phyloP scores from a whole-genome alignment of 441 rosid species.

The Aquilaria agallochum region DNA sequence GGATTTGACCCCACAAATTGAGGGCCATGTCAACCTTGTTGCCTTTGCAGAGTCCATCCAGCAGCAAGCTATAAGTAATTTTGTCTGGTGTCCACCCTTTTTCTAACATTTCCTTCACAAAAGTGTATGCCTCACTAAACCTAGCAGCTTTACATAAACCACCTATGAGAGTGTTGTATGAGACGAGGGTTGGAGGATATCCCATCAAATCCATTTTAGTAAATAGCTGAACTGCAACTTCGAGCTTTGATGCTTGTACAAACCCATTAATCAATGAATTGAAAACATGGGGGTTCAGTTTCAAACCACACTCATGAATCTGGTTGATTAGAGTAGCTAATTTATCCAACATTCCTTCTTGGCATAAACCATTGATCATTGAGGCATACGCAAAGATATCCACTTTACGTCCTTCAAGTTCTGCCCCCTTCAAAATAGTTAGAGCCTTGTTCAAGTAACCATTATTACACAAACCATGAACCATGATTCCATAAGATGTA shows the following conservation, averaged over 20 bases:
- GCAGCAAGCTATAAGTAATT: conserved; percentile 70
- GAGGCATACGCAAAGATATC: conserved; percentile 70
- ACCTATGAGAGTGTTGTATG: conserved; percentile 64
- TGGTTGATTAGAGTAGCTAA: conserved; percentile 44
- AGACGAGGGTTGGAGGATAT: conserved; percentile 47
- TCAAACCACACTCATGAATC: conserved; percentile 40
- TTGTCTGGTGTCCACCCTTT: conserved; percentile 65
- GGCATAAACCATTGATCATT: conserved; percentile 65
- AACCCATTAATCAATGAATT: conserved; percentile 66
- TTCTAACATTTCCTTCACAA: conserved; percentile 76
- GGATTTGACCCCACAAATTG: conserved; percentile 57
- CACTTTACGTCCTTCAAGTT: conserved; percentile 35
- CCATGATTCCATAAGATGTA: conserved; percentile 57
- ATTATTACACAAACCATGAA: conserved; percentile 81
- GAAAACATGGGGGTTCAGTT: conserved; percentile 48
- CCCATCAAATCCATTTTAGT: conserved; percentile 50
- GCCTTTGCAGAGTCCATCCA: conserved; percentile 71
- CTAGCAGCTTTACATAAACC: conserved; percentile 78
- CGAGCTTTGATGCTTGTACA: conserved; percentile 54
- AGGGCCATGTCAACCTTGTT: conserved; percentile 65
- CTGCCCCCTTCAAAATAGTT: conserved; percentile 51
- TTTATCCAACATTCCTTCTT: conserved; percentile 66
- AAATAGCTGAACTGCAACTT: conserved; percentile 50
- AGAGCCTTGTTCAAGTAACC: conserved; percentile 74
- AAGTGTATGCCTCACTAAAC: conserved; percentile 52